Evolutionary conservation across 495 filamentous ascomycete species (phyloP).

Genomic region (Daldinia decipiens): DNA sequence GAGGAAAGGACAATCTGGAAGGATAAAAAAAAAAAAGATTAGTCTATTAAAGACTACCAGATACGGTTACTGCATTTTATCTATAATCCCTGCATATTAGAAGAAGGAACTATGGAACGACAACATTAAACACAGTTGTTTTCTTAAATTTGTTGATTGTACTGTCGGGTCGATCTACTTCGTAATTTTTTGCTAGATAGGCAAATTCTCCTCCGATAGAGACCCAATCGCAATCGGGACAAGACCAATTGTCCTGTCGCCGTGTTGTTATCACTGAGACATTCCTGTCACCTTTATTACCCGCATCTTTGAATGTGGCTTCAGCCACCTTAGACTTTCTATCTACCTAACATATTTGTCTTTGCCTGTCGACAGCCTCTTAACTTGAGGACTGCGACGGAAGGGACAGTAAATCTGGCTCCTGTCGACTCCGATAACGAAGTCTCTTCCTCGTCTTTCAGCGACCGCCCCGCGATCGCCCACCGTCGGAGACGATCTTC

Average conservation of each 20-base stretch:
- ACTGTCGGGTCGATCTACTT: constrained; percentile 18
- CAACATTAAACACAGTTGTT: constrained; percentile 43
- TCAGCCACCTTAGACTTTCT: constrained; percentile 39
- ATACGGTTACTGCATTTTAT: constrained; percentile 40
- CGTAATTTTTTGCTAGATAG: constrained; percentile 21
- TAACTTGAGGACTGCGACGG: constrained; percentile 34
- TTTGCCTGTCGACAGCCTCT: constrained; percentile 39
- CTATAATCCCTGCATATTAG: constrained; percentile 35
- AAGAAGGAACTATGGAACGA: constrained; percentile 34
- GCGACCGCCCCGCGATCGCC: constrained; percentile 52
- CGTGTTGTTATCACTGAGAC: constrained; percentile 38
- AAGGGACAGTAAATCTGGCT: constrained; percentile 52
- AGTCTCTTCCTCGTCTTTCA: constrained; percentile 55
- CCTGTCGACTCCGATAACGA: constrained; percentile 49
- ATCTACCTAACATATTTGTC: constrained; percentile 12
- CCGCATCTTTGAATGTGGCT: constrained; percentile 35
- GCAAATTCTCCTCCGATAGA: constrained; percentile 21
- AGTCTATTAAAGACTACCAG: constrained; percentile 36
- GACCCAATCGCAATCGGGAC: constrained; percentile 23
- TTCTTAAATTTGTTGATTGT: constrained; percentile 34
- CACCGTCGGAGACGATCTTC: constrained; percentile 58
- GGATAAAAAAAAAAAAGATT: constrained; percentile 29
- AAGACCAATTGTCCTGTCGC: constrained; percentile 32
- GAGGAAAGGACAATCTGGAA: constrained; percentile 17
- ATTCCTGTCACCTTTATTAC: constrained; percentile 27